Evolutionary conservation across 1,284 basidiomycete genomes (phyloP), one percentile per base, ranked within the genome.

Genomic region (Ceratobasidium theobromae): DNA sequence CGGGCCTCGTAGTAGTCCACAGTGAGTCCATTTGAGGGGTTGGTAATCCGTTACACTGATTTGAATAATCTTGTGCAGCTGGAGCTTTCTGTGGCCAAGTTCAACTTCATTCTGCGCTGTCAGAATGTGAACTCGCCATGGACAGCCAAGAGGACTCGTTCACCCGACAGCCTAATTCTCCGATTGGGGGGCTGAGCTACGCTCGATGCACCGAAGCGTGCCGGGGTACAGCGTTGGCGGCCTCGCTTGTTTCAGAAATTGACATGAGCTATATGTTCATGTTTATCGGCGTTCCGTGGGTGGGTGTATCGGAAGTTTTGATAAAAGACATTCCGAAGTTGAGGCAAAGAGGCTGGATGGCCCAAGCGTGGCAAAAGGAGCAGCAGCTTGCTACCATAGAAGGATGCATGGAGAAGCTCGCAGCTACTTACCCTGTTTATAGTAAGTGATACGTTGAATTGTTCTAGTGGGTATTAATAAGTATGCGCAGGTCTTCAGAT

Each of bases 211-310:
- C 18, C 25, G 58, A 62, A 35, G 46, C 58, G 27, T 62, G 58
- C 23, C 58, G 46, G 3, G 48, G 25, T 14, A 51, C 48, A 6
- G 30, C 46, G 9, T 14, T 62, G 14, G 38, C 48, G 3, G 48
- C 58, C 16, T 23, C 30, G 23, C 16, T 51, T 38, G 23, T 62
- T 21, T 30, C 1, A n/a, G 38, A 51, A 14, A 49, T 49, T 9
- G 46, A 62, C 33, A 23, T 62, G 32, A 33, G n/a, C n/a, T 51
- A 62, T 41, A 62, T 62, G 58, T 18, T 33, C 16, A 27, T 62
- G 33, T 62, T 62, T 28, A 51, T 35, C 3, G 58, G 58, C 3
- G 11, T 62, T 30, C n/a, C 46, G 8, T 62, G 45, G 58, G 32
- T 41, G 8, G 49, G 58, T 18, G 58, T 41, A 14, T 21, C 58